Evolutionary conservation across 352 stramenopile species (phyloP), one percentile per base, ranked within the genome.

Genomic region (Phytophthora kernoviae): DNA sequence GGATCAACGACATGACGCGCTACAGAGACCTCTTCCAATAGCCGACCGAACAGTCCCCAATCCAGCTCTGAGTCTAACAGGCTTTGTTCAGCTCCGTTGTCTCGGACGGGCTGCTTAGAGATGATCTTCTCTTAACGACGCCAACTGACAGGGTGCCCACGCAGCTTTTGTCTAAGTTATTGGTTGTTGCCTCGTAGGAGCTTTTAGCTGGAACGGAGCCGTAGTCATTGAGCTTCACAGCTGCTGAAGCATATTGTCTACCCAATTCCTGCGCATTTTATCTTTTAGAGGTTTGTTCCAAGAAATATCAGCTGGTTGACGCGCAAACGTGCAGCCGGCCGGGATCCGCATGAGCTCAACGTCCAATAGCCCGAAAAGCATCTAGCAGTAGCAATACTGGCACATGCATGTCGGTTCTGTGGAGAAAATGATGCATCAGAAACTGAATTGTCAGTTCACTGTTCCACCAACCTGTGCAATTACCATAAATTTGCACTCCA

Each of bases 401-500:
- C 30, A 11, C 11, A 34, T 34, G 6, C 30, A 34, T 34, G 30
- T 34, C 30, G 11, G 6, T 11, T 34, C 30, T 34, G 30, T 6
- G 30, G 6, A 5, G 11, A 34, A 34, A 34, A 54, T 42, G 11
- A 33, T 41, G 11, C 6, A 50, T 36, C 2, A 65, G 17, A 17
- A 77, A 74, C 21, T 30, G 43, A 20, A 65, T 37, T 10, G 54
- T 52, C 0, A 78, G 48, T 0, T 66, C 36, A 12, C 34, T 49
- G 30, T 75, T 73, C 60, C 60, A 78, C 63, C 68, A 34, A 77
- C 42, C 58, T 30, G 37, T 58, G 17, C 14, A 8, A 26, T 51
- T 27, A 9, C 26, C 44, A 26, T 56, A 56, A 2, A 46, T n/a
- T 9, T 56, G 36, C 21, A 56, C 37, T 1, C 30, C 30, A 8